A percentile compares a stretch with the other conserved stretches of the same genome.
phyloP scores from a whole-genome alignment of 1,284 basidiomycete species.

The Cutaneotrichosporon spelunceum region DNA sequence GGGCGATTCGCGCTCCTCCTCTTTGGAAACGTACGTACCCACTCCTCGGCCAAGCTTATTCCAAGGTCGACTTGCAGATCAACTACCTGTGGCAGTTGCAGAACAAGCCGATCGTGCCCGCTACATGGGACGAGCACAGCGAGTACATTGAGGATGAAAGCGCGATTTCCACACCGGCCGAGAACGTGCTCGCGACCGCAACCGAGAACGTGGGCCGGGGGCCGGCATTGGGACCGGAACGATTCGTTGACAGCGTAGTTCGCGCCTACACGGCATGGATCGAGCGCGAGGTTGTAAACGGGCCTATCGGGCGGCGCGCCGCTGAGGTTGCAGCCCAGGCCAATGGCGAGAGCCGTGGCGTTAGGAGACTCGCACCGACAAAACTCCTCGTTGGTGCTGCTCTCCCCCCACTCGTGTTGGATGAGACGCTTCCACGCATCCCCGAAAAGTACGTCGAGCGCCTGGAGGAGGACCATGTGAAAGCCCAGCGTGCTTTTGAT shows the following conservation, averaged over 20 bases:
- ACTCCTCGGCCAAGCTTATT: neutral
- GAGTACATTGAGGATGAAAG: neutral
- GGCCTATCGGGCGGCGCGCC: conserved; percentile 36
- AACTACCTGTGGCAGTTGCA: conserved; percentile 49
- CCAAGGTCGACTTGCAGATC: conserved; percentile 49
- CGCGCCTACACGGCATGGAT: conserved; percentile 40
- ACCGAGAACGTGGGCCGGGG: conserved; percentile 39
- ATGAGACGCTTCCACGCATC: conserved; percentile 38
- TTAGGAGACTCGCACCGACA: conserved; percentile 16
- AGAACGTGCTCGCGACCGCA: conserved; percentile 34
- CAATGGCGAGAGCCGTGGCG: neutral
- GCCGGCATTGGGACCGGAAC: conserved; percentile 43
- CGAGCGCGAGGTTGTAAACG: conserved; percentile 43
- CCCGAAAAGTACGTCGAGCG: conserved; percentile 47
- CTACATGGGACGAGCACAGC: conserved; percentile 25
- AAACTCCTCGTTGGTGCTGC: conserved; percentile 38
- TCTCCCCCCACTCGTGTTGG: conserved; percentile 44
- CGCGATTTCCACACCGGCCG: neutral
- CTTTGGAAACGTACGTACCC: conserved; percentile 43
- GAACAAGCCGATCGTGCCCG: conserved; percentile 35
- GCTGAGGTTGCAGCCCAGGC: conserved; percentile 11
- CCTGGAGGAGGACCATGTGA: conserved; percentile 25
- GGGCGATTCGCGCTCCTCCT: conserved; percentile 40
- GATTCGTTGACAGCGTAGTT: conserved; percentile 36
- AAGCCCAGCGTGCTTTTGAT: conserved; percentile 21